phyloP scores from a whole-genome alignment of 208 protist genomes.

The Leptomonas pyrrhocoris region DNA sequence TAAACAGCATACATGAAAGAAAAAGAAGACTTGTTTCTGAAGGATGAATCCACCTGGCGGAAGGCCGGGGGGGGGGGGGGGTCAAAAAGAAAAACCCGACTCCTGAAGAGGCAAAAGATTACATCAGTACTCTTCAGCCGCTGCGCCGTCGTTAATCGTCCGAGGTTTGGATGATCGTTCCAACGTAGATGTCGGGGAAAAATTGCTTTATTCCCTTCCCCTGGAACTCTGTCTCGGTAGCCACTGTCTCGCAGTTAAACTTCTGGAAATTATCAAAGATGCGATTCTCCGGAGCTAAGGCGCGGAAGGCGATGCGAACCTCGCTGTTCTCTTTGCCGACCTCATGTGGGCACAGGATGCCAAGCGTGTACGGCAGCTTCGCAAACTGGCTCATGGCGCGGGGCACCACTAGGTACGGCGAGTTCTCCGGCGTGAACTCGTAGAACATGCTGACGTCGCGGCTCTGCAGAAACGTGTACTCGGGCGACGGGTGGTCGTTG shows the following conservation, averaged over 20 bases:
- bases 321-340: conserved; percentile 59
- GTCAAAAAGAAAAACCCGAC: not conserved
- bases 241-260: conserved; percentile 61
- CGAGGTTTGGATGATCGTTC: conserved; percentile 70
- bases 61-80: not conserved
- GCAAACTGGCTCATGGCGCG: conserved; percentile 61
- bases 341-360: conserved; percentile 57
- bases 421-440: conserved; percentile 72
- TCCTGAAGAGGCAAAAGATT: not conserved
- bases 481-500: conserved; percentile 68
- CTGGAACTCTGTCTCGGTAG: conserved; percentile 80
- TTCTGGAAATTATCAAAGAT: conserved; percentile 79
- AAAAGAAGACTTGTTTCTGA: not conserved
- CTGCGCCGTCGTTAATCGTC: conserved; percentile 33
- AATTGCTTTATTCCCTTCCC: conserved; percentile 66
- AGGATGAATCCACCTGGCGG: not conserved
- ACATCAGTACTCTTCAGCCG: not conserved
- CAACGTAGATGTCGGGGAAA: conserved; percentile 84
- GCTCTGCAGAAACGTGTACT: conserved; percentile 77
- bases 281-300: conserved; percentile 58
- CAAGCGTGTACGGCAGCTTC: conserved; percentile 63
- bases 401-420: conserved; percentile 82
- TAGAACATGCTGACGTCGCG: conserved; percentile 84
- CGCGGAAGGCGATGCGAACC: conserved; percentile 63
- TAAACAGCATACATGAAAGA: not conserved